These are phyloP conservation scores for Cruciata laevipes DNA, from an alignment of 257 asterid genomes.

Conservation along the genomic window DNA sequence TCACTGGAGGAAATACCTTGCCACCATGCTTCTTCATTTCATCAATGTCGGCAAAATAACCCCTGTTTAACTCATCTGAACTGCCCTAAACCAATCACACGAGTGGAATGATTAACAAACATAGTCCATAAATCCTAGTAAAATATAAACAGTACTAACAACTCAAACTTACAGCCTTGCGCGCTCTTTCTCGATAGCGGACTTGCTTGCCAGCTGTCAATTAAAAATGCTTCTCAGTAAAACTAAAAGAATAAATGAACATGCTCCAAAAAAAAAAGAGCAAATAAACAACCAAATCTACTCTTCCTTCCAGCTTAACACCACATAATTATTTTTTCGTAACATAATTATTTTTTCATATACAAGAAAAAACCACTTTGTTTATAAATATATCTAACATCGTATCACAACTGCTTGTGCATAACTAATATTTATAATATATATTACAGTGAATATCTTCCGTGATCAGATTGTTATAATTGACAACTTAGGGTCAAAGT, in stretches of 20 bases:
- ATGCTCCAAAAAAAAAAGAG: too few relatives aligned
- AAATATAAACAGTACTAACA: neutral
- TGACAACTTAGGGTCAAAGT: too few relatives aligned
- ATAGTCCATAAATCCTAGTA: neutral
- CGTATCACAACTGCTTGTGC: neutral
- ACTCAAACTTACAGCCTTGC: slow-evolving; percentile 73
- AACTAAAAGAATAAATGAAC: neutral
- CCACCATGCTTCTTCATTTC: slow-evolving; percentile 82
- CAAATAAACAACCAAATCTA: slow-evolving; percentile 1
- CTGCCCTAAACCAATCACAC: slow-evolving; percentile 60
- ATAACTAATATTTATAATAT: neutral
- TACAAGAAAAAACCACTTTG: neutral
- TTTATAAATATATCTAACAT: neutral
- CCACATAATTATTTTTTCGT: neutral
- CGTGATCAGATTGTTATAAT: neutral
- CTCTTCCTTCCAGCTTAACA: neutral
- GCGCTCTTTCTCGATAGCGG: slow-evolving; percentile 68
- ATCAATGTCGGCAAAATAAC: slow-evolving; percentile 70
- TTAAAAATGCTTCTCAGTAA: slow-evolving; percentile 16
- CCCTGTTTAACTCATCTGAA: slow-evolving; percentile 83
- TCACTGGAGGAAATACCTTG: slow-evolving; percentile 44
- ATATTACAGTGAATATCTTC: neutral
- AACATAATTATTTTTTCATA: neutral
- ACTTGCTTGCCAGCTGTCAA: slow-evolving; percentile 61
- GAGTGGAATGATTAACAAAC: slow-evolving; percentile 16